Percentiles rank a stretch among this genome's conserved stretches.
Evolutionary conservation across 371 early-diverging fungal species (phyloP).

Genomic region (Actinomortierella ambigua): DNA sequence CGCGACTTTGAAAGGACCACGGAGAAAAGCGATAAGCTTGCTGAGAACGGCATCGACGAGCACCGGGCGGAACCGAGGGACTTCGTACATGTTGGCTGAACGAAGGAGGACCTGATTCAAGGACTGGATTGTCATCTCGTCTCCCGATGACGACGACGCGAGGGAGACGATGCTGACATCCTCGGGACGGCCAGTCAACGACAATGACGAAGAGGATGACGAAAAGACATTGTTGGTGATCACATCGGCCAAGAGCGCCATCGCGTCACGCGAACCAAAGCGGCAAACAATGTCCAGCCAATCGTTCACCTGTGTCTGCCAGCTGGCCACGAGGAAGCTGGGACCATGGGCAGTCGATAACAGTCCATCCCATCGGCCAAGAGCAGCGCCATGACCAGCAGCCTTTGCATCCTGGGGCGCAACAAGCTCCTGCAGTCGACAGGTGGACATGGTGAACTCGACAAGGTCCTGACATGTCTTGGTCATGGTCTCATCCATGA

Average conservation of each 20-base stretch:
- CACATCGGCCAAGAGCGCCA: conserved; percentile 33
- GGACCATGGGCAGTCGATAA: conserved; percentile 32
- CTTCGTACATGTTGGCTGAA: conserved; percentile 65
- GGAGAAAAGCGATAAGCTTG: background rate
- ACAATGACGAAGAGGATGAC: conserved; percentile 26
- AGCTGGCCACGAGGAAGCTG: conserved; percentile 53
- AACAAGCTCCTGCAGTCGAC: conserved; percentile 13
- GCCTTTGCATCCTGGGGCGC: conserved; percentile 5
- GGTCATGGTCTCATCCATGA: conserved; percentile 4
- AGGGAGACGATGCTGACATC: background rate
- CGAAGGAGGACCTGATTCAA: conserved; percentile 50
- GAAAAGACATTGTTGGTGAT: conserved; percentile 18
- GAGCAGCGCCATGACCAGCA: background rate
- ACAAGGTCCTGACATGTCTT: conserved; percentile 23
- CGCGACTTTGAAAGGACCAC: too few species aligned
- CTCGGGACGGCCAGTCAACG: conserved; percentile 20
- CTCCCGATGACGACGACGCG: background rate
- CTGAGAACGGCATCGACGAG: conserved; percentile 17
- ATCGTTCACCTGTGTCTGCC: conserved; percentile 60
- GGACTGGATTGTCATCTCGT: conserved; percentile 30
- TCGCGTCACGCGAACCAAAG: conserved; percentile 19
- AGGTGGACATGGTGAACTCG: conserved; percentile 24
- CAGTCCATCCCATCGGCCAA: conserved; percentile 52
- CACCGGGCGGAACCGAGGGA: conserved; percentile 48
- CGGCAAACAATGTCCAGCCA: conserved; percentile 57